phyloP scores from a whole-genome alignment of 129 eudicot genomes.

The Deinandra increscens region DNA sequence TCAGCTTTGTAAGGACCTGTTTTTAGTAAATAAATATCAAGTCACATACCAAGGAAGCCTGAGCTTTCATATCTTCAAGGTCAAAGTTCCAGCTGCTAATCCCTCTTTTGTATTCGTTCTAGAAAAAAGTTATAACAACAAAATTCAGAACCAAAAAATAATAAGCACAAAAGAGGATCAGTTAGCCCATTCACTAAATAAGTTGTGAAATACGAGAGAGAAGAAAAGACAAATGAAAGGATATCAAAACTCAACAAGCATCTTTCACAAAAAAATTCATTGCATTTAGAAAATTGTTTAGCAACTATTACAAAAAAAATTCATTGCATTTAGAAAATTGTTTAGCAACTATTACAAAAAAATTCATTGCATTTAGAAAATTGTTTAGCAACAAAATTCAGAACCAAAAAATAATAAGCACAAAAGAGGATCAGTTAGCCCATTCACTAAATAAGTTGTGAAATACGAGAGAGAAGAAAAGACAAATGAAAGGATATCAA shows the following conservation, averaged over 20 bases:
- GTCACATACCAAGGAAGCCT: conserved; percentile 84
- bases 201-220: background rate
- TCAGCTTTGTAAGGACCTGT: conserved; percentile 11
- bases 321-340: too few species aligned
- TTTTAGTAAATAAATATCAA: background rate
- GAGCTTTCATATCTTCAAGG: conserved; percentile 93
- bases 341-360: too few species aligned
- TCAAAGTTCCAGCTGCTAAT: conserved; percentile 95
- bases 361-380: too few species aligned
- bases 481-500: background rate
- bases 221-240: background rate
- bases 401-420: background rate
- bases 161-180: background rate
- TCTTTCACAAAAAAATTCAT: too few species aligned
- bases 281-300: too few species aligned
- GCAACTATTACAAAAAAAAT: too few species aligned
- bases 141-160: conserved; percentile 16
- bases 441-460: background rate
- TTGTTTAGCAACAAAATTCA: too few species aligned
- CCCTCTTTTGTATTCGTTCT: conserved; percentile 98
- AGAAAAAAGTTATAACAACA: conserved; percentile 24
- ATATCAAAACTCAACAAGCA: conserved; percentile 21
- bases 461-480: background rate
- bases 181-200: background rate
- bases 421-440: background rate